Evolutionary conservation across 208 protist genomes (phyloP), one percentile per base, ranked within the genome.

Genomic region (Acanthamoeba royreba): DNA sequence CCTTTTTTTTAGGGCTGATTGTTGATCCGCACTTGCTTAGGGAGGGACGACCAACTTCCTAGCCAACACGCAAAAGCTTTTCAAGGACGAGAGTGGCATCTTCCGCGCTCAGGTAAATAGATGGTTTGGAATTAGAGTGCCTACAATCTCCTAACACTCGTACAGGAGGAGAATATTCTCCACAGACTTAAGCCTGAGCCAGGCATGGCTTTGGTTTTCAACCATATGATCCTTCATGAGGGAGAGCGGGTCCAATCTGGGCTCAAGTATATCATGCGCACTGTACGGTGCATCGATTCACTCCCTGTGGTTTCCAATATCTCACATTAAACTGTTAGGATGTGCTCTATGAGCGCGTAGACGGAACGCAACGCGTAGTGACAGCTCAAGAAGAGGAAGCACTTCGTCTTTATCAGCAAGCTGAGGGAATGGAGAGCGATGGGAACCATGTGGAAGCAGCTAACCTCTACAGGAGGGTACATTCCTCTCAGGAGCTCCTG

Each of bases 201-300:
- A 55, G 89, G 89, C 72, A 93, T 93, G 89, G 89, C 72, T 4
- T 43, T 93, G 17, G 89, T 93, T 13, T 93, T 93, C 33, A 55
- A 93, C 45, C 89, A 93, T 49, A 55, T 46, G 35, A 93, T 93
- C 63, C 53, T 72, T 38, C 89, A 93, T 40, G 52, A 79, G 19
- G 89, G 89, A 17, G 49, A 81, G 72, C 52, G 43, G 5, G 45
- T 93, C 40, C 31, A 55, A 13, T 61, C 45, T 19, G 46, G 47
- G 31, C 3, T 40, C 22, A 93, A 93, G 61, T 93, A 93, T 42
- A 58, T 93, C 49, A 72, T 93, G 89, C 53, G 89, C 33, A 43
- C 58, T 22, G 89, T 55, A 15, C n/a, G n/a, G n/a, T n/a, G n/a
- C n/a, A n/a, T n/a, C n/a, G n/a, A 9, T 42, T 47, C 38, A 49